Conservation (phyloP, 306 rosid species). For the Begonia masoniana region DNA sequence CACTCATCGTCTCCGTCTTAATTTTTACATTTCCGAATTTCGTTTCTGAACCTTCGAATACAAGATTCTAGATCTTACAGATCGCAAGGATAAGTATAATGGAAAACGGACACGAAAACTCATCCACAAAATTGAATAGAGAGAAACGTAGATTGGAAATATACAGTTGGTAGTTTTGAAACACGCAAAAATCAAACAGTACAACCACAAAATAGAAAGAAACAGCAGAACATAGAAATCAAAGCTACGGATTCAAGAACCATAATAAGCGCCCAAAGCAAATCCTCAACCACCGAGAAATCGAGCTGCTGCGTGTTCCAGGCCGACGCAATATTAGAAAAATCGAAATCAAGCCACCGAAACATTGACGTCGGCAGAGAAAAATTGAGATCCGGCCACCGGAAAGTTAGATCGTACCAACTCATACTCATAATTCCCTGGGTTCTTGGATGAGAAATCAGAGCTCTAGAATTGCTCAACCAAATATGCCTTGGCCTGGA, state of each 20-base stretch:
- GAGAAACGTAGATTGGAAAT: no score
- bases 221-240: slow-evolving; percentile 38
- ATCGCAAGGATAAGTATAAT: no score
- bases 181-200: slow-evolving; percentile 22
- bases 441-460: neutral
- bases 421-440: slow-evolving; percentile 3
- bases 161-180: neutral
- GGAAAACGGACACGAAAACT: no score
- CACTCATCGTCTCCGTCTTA: no score
- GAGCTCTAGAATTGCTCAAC: no score
- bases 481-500: no score
- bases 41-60: no score
- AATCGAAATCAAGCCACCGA: slow-evolving; percentile 26
- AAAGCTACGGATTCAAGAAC: slow-evolving; percentile 34
- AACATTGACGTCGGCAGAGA: slow-evolving; percentile 12
- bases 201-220: slow-evolving; percentile 47
- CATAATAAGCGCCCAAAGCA: slow-evolving; percentile 27
- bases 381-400: slow-evolving; percentile 27
- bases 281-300: slow-evolving; percentile 32
- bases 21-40: no score
- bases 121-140: no score
- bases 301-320: slow-evolving; percentile 23
- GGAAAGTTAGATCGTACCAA: slow-evolving; percentile 29
- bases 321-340: slow-evolving; percentile 22
- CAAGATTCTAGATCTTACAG: no score